A percentile compares a stretch with the other conserved stretches of the same genome.
Conservation (phyloP, 441 rosid genomes). For the Populus hybrid region DNA sequence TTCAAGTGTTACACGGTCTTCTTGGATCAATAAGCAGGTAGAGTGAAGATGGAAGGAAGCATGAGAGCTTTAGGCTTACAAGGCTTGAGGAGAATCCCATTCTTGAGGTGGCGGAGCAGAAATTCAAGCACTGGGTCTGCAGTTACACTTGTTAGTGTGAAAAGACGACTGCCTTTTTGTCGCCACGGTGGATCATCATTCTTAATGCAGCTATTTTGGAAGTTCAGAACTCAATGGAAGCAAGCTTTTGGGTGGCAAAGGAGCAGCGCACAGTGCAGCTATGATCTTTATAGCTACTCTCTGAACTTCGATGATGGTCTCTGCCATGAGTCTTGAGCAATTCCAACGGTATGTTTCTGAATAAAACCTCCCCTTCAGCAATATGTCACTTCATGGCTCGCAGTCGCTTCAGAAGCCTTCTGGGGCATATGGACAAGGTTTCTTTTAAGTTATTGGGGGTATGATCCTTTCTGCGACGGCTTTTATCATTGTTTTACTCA, state of each 20-base stretch:
- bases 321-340: constrained; percentile 8
- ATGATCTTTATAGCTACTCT: constrained; percentile 59
- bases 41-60: constrained; percentile 8
- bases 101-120: constrained; percentile 43
- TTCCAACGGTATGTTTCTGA: constrained; percentile 4
- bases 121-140: constrained; percentile 27
- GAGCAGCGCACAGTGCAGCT: constrained; percentile 44
- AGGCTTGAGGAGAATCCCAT: constrained; percentile 40
- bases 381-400: neutral
- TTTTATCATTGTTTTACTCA: too few species aligned
- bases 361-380: constrained; percentile 1
- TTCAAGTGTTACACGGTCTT: neutral
- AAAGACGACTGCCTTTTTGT: constrained; percentile 16
- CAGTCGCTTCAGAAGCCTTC: neutral
- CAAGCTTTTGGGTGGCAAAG: constrained; percentile 29
- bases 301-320: constrained; percentile 61
- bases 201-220: constrained; percentile 40
- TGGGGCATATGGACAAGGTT: neutral
- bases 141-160: constrained; percentile 21
- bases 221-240: constrained; percentile 45
- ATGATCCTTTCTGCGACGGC: neutral
- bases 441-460: neutral
- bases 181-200: constrained; percentile 28
- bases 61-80: too few species aligned
- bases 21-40: neutral